These are phyloP conservation scores for Ilex asprella DNA, from an alignment of 257 asterid species.

Conservation along the genomic window DNA sequence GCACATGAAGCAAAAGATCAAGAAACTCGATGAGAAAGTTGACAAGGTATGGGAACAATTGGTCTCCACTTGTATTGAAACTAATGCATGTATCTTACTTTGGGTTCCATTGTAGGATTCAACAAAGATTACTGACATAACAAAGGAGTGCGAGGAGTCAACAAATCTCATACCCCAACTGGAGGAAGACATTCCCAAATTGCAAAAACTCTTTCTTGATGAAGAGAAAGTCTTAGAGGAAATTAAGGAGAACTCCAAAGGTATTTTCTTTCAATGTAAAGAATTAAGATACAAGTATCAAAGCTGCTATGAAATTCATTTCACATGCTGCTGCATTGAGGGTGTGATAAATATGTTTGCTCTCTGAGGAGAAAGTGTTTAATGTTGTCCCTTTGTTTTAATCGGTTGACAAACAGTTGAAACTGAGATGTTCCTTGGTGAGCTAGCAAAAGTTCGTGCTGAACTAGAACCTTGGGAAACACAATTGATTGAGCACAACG, in stretches of 20 bases:
- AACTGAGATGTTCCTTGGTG: constrained; percentile 65
- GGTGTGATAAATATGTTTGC: background rate
- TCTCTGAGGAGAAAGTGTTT: background rate
- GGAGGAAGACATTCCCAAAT: constrained; percentile 65
- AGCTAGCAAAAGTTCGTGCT: constrained; percentile 79
- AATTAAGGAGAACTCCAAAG: constrained; percentile 72
- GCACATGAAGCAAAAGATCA: constrained; percentile 83
- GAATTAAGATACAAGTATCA: no score
- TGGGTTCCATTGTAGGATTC: constrained; percentile 43
- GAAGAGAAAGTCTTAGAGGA: constrained; percentile 81
- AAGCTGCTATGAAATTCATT: background rate
- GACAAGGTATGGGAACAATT: constrained; percentile 56
- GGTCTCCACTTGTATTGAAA: background rate
- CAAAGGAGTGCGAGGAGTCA: constrained; percentile 72
- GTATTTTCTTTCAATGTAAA: constrained; percentile 18
- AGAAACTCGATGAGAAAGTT: constrained; percentile 67
- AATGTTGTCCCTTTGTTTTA: background rate
- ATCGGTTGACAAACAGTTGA: constrained; percentile 48
- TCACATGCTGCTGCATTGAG: background rate
- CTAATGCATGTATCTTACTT: background rate
- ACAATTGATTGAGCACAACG: constrained; percentile 74
- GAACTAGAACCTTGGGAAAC: constrained; percentile 97
- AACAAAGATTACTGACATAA: constrained; percentile 48
- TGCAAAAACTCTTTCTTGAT: constrained; percentile 53
- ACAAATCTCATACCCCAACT: constrained; percentile 66